Evolutionary conservation across 768 basidiomycete genomes (phyloP).

Genomic region (Porpolomopsis calyptriformis): DNA sequence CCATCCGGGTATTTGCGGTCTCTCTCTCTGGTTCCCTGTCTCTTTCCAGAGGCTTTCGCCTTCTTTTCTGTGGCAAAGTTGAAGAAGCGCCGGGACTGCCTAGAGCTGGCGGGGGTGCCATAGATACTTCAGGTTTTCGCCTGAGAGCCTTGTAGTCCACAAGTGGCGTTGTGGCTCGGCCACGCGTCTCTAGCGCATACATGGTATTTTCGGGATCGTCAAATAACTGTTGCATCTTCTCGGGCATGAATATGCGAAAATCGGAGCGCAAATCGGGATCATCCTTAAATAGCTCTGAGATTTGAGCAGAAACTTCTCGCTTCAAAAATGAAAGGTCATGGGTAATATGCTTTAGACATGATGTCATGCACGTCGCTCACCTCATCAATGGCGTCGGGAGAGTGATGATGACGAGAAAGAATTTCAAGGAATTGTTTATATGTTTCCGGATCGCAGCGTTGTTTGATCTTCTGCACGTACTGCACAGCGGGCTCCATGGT

Average conservation of each 20-base stretch:
- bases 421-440: constrained; percentile 74
- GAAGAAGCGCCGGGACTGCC: constrained; percentile 24
- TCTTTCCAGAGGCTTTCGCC: constrained; percentile 48
- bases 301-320: constrained; percentile 61
- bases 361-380: constrained; percentile 21
- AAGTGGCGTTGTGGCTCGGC: constrained; percentile 25
- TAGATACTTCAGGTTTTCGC: constrained; percentile 29
- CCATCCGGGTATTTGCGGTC: constrained; percentile 17
- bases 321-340: too few relatives aligned
- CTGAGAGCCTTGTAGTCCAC: constrained; percentile 25
- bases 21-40: constrained; percentile 33
- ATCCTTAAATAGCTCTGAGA: constrained; percentile 62
- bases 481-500: constrained; percentile 74
- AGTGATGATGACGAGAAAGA: constrained; percentile 50
- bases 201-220: constrained; percentile 28
- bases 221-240: constrained; percentile 38
- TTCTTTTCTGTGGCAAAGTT: constrained; percentile 56
- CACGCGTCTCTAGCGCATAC: constrained; percentile 11
- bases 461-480: constrained; percentile 96
- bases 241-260: constrained; percentile 68
- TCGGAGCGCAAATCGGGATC: constrained; percentile 64
- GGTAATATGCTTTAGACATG: too few relatives aligned
- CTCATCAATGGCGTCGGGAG: constrained; percentile 53
- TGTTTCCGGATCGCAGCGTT: constrained; percentile 82
- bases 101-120: constrained; percentile 30